phyloP scores from a whole-genome alignment of 139 green algal genomes.

The Pleodorina starrii region DNA sequence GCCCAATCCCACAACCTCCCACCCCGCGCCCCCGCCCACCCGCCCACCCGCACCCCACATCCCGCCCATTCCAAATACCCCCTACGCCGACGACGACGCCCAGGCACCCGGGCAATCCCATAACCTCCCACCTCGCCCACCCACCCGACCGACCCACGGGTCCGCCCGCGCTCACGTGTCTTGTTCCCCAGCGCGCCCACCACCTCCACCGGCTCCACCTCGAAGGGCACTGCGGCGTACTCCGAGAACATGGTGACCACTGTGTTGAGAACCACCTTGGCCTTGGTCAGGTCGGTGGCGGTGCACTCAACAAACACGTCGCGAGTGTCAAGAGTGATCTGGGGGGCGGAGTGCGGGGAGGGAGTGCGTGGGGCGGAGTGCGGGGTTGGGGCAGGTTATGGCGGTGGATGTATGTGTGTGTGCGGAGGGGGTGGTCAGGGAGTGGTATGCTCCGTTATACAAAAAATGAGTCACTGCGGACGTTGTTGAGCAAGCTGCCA shows the following conservation, averaged over 20 bases:
- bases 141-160: background rate
- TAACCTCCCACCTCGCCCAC: background rate
- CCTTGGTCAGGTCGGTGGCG: constrained; percentile 97
- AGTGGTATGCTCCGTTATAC: no score
- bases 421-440: no score
- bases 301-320: constrained; percentile 99
- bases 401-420: no score
- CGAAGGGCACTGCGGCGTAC: constrained; percentile 91
- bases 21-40: no score
- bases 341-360: background rate
- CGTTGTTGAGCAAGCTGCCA: no score
- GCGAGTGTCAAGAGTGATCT: constrained; percentile 90
- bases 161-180: constrained; percentile 25
- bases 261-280: constrained; percentile 79
- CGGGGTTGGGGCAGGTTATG: no score
- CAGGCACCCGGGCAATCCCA: no score
- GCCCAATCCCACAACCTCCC: no score
- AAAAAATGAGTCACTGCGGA: no score
- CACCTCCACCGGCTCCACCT: constrained; percentile 97
- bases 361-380: background rate
- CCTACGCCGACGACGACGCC: no score
- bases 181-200: constrained; percentile 81
- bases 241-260: constrained; percentile 96
- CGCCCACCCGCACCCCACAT: no score
- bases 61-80: no score